Base-by-base conservation (phyloP, 208 protist genomes). In the Porcisia deanei region DNA sequence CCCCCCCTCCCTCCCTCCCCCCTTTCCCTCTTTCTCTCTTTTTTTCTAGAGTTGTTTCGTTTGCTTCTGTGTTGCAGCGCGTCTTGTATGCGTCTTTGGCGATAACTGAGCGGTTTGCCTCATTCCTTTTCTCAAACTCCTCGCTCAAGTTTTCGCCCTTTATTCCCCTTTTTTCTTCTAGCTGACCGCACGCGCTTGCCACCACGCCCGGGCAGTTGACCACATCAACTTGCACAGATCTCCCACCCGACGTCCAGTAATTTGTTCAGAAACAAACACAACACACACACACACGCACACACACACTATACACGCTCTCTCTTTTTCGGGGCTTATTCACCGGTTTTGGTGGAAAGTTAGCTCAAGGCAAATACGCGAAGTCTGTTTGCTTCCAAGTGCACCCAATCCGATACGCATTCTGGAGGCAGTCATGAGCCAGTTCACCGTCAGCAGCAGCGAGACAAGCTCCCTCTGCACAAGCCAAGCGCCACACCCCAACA, bases 371-470 rank as follows among this genome's bases (percentile, higher is more conserved):
- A 22, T 3, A 3, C 9, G 37, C 60, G 60, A 12, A 14, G 20
- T 22, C 37, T 39, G 60, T 22, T 22, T 22, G 18, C 5, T n/a
- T 45, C 20, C 37, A 65, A n/a, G 60, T 22, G 20, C 7, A 0
- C n/a, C n/a, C 10, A 4, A 12, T 18, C 43, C 14, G n/a, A 53
- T 3, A 54, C 43, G n/a, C 64, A 30, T 30, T 30, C n/a, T 3
- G 18, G 71, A 59, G 22, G 34, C 60, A 57, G 55, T 61, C 25
- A 80, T 70, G 59, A 82, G 61, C 63, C 69, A 79, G 41, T 80
- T 79, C 70, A 82, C 71, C 54, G 60, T 85, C 47, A 85, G 79
- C 80, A 77, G 75, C 64, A 86, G 77, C 14, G 77, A 79, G 68
- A 82, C 76, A 71, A 77, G 82, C 71, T 82, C 77, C 14, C 77